Evolutionary conservation across 73 alveolate genomes (phyloP).

Genomic region (Paramecium octaurelia): DNA sequence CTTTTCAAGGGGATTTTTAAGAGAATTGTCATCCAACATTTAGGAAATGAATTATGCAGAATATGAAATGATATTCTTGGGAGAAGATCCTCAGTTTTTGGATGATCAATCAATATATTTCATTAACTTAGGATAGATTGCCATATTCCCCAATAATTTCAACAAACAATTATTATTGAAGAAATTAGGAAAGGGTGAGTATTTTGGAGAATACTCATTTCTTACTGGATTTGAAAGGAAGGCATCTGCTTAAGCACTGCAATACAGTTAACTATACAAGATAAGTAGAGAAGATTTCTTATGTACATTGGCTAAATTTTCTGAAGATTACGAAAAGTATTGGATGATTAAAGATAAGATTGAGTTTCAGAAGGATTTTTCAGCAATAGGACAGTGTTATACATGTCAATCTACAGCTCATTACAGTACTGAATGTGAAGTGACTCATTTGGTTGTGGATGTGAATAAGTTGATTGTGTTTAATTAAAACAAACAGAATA

Average conservation of each 20-base stretch:
- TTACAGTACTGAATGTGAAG: constrained; percentile 26
- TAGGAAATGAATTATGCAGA: neutral
- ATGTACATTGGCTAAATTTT: neutral
- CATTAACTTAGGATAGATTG: neutral
- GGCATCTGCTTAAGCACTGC: constrained; percentile 1
- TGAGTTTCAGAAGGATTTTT: neutral
- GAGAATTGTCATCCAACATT: neutral
- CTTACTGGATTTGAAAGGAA: constrained; percentile 21
- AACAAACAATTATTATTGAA: neutral
- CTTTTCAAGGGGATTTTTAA: neutral
- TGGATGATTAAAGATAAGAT: constrained; percentile 29
- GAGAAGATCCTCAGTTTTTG: neutral
- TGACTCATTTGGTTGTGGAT: neutral
- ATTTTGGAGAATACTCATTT: constrained; percentile 44
- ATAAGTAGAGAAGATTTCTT: neutral
- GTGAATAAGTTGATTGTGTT: neutral
- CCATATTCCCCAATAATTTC: neutral
- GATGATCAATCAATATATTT: constrained; percentile 40
- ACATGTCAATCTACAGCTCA: constrained; percentile 5
- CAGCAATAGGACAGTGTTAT: neutral
- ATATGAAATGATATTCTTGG: constrained; percentile 1
- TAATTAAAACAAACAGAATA: neutral
- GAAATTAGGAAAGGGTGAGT: neutral
- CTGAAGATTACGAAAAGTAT: constrained; percentile 8
- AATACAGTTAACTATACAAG: neutral